phyloP scores from a whole-genome alignment of 345 rosid genomes.

The Firmiana major region DNA sequence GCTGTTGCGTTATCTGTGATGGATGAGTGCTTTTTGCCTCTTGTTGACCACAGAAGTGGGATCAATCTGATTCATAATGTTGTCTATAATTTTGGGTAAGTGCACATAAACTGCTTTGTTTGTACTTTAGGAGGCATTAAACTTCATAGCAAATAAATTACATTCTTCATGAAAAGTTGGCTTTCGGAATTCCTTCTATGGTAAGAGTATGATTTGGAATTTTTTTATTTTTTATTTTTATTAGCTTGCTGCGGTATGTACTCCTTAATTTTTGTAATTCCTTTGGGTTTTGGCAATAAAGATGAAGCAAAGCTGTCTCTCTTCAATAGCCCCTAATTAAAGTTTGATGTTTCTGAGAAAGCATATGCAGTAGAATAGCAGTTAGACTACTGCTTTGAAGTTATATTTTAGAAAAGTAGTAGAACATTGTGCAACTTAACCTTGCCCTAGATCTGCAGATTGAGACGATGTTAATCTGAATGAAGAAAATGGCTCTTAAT shows the following conservation, averaged over 20 bases:
- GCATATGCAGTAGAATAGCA: neutral
- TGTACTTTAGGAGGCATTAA: neutral
- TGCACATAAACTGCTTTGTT: constrained; percentile 8
- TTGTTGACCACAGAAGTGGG: constrained; percentile 84
- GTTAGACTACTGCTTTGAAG: neutral
- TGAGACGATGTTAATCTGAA: neutral
- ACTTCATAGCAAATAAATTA: neutral
- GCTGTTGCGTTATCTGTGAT: constrained; percentile 83
- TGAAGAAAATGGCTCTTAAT: neutral
- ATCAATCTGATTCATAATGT: constrained; percentile 78
- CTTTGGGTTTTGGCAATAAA: neutral
- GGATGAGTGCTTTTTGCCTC: constrained; percentile 96
- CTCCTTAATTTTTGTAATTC: neutral
- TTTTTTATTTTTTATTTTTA: neutral
- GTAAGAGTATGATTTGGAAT: neutral
- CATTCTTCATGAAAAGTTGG: neutral
- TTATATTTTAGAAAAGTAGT: neutral
- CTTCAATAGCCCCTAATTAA: neutral
- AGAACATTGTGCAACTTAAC: neutral
- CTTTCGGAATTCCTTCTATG: neutral
- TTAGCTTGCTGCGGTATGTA: neutral
- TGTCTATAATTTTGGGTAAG: constrained; percentile 85
- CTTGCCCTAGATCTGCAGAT: constrained; percentile 1
- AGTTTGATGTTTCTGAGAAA: neutral
- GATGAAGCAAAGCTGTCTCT: neutral